A percentile compares a stretch with the other conserved stretches of the same genome.
Evolutionary conservation across 2,329 filamentous ascomycete genomes (phyloP).

Genomic region (Botrytis elliptica): DNA sequence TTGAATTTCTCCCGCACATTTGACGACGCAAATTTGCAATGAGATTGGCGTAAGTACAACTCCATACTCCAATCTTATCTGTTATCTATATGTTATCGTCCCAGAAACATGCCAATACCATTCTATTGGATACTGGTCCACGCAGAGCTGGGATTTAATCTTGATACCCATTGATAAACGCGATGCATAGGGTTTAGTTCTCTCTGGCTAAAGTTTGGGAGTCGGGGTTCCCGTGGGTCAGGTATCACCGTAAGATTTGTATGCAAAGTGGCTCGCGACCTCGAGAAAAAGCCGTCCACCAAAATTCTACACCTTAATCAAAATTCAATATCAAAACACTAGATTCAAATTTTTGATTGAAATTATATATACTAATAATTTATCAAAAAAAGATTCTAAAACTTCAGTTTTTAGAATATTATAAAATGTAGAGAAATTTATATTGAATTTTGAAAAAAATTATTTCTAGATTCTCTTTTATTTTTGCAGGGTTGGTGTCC

Average conservation of each 20-base stretch:
- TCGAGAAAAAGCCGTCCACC: no score
- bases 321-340: no score
- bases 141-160: background rate
- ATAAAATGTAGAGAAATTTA: no score
- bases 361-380: no score
- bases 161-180: background rate
- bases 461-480: no score
- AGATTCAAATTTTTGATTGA: no score
- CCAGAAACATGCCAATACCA: background rate
- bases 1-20: background rate
- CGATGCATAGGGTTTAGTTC: conserved; percentile 6
- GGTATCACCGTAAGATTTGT: background rate
- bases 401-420: no score
- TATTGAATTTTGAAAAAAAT: no score
- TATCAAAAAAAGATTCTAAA: no score
- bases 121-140: background rate
- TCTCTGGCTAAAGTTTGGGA: background rate
- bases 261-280: no score
- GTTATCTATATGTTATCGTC: background rate
- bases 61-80: conserved; percentile 3
- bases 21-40: conserved; percentile 4
- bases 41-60: background rate
- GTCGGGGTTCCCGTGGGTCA: background rate
- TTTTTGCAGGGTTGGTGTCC: no score
- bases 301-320: no score